phyloP scores from a whole-genome alignment of 2,329 filamentous ascomycete genomes.

The Stemphylium lycopersici region DNA sequence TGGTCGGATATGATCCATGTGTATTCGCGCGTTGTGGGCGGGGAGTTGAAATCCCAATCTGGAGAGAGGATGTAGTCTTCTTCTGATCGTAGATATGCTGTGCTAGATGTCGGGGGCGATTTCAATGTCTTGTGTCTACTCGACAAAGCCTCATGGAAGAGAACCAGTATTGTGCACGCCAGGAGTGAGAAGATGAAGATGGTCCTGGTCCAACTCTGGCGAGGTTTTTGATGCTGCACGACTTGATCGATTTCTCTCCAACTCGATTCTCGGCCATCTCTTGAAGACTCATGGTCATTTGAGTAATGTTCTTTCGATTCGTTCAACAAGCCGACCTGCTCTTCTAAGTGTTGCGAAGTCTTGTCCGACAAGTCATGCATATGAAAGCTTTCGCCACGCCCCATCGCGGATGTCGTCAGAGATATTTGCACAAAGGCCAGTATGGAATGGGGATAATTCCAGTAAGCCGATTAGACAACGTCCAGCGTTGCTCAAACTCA shows the following conservation, averaged over 20 bases:
- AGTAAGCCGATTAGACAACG: neutral
- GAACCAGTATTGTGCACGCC: conserved; percentile 11
- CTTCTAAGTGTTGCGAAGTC: conserved; percentile 11
- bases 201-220: conserved; percentile 17
- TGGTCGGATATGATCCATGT: conserved; percentile 66
- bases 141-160: neutral
- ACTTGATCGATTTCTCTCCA: conserved; percentile 8
- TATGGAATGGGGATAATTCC: neutral
- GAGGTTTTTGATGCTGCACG: neutral
- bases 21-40: conserved; percentile 61
- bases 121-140: neutral
- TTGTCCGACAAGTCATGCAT: conserved; percentile 11
- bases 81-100: conserved; percentile 28
- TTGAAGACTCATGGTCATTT: conserved; percentile 3
- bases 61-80: conserved; percentile 59
- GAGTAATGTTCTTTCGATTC: conserved; percentile 15
- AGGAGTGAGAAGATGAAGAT: conserved; percentile 18
- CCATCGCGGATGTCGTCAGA: neutral
- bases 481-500: neutral
- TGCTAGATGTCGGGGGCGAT: neutral
- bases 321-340: conserved; percentile 29
- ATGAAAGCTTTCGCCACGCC: conserved; percentile 11
- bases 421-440: neutral
- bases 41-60: conserved; percentile 61
- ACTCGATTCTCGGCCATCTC: conserved; percentile 16